These are phyloP conservation scores for Dendrobium huoshanense DNA, from an alignment of 106 monocot species.

Conservation along the genomic window DNA sequence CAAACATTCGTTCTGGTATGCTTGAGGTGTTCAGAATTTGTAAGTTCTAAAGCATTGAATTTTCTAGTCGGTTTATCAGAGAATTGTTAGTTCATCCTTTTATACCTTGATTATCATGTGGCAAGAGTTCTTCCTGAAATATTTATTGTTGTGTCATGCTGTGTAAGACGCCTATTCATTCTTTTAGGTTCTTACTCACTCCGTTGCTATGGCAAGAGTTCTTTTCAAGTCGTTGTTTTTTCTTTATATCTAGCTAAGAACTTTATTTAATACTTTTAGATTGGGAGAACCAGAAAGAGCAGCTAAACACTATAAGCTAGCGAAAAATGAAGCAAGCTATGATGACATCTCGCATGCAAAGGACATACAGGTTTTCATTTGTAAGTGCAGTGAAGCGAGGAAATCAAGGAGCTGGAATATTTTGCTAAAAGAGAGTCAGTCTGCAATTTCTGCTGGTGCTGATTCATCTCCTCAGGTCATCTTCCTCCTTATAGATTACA, in stretches of 20 bases:
- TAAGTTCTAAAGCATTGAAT: no score
- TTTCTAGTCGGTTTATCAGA: no score
- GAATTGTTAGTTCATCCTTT: no score
- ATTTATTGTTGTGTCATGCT: no score
- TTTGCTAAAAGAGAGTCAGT: conserved; percentile 23
- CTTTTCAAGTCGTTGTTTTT: no score
- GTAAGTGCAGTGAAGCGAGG: conserved; percentile 35
- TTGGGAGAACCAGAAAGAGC: conserved; percentile 50
- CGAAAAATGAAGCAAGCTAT: conserved; percentile 18
- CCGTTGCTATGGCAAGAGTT: no score
- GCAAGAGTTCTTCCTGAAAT: no score
- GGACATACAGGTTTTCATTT: conserved; percentile 20
- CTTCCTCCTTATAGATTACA: neutral
- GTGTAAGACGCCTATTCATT: no score
- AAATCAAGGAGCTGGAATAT: conserved; percentile 32
- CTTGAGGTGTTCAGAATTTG: no score
- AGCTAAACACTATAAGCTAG: conserved; percentile 40
- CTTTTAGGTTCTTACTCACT: no score
- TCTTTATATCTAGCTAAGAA: neutral
- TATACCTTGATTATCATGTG: no score
- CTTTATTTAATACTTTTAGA: conserved; percentile 16
- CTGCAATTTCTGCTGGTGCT: conserved; percentile 29
- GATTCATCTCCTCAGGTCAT: conserved; percentile 66
- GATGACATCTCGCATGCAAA: conserved; percentile 21
- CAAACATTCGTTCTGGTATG: no score